Base-by-base conservation (phyloP, 768 basidiomycete genomes). In the Mycena floridula region DNA sequence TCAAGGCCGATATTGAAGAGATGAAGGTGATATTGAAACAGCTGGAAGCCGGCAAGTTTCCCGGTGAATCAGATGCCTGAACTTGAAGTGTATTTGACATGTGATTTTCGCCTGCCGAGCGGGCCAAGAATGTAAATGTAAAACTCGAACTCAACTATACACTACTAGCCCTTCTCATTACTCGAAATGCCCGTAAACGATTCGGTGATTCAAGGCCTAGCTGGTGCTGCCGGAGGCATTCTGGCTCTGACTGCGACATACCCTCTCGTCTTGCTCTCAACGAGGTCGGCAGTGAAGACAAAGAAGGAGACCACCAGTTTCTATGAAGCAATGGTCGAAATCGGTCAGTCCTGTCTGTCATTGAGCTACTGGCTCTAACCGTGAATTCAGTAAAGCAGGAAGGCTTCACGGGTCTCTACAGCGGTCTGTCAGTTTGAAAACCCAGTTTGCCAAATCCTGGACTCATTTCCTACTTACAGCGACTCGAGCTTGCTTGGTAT, bases 191-290 rank as follows among this genome's bases (percentile, higher is more conserved):
- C n/a, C 36, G 80, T 82, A 77, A 77, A 73, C 48, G 89, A 97
- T 63, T 90, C 89, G 39, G 65, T 81, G 12, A 85, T 96, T 23
- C 92, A 97, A 54, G 78, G 94, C 27, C 56, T 88, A 11, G 89
- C 94, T 15, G 96, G 96, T 11, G 91, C 92, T 15, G 78, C 84
- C 1, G 94, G 91, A 39, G 95, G 95, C 21, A 85, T 95, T 55
- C 62, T 74, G 18, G 91, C 95, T 20, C 96, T 98, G 93, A 76
- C 79, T n/a, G 81, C 73, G 26, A 92, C 88, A 43, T 90, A 90
- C 58, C 96, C 96, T 6, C 74, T 99, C 26, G 82, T 96, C 48
- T 87, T 92, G 60, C 66, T 98, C 32, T 94, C 90, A 7, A 98
- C 95, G 2, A 79, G 94, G 40, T 90, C 92, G 3, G 95, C 94